Conservation (phyloP, 2,329 filamentous ascomycete genomes). For the Biscogniauxia mediterranea region DNA sequence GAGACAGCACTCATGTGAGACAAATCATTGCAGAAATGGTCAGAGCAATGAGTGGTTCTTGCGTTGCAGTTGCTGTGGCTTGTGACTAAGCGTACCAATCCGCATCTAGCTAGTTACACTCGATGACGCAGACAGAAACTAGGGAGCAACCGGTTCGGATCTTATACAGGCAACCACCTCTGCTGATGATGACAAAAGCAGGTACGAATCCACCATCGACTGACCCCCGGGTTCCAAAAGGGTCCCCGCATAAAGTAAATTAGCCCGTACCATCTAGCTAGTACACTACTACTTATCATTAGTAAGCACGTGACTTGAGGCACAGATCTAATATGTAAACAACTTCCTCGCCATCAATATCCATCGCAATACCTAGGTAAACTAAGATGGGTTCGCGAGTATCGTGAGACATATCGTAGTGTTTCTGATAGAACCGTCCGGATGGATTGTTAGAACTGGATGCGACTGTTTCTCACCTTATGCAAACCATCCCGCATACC, state of each 20-base stretch:
- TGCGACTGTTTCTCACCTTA: too few relatives aligned
- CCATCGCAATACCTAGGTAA: too few relatives aligned
- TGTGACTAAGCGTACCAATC: neutral
- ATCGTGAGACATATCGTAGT: too few relatives aligned
- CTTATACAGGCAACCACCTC: neutral
- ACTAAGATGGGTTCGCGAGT: too few relatives aligned
- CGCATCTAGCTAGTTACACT: neutral
- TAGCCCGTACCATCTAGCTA: neutral
- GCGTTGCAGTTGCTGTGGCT: neutral
- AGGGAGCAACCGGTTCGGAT: neutral
- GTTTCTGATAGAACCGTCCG: too few relatives aligned
- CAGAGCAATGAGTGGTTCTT: too few relatives aligned
- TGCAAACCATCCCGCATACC: too few relatives aligned
- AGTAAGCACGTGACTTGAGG: too few relatives aligned
- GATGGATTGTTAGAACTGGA: too few relatives aligned
- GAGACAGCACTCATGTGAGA: neutral
- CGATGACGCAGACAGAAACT: neutral
- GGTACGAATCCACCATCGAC: neutral
- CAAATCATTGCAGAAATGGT: neutral
- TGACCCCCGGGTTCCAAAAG: neutral
- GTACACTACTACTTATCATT: too few relatives aligned
- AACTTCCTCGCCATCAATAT: too few relatives aligned
- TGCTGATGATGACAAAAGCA: neutral
- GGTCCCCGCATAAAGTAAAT: neutral
- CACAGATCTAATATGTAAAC: too few relatives aligned